These are phyloP conservation scores for Tilletia caries DNA, from an alignment of 1,284 basidiomycete species.

Conservation along the genomic window DNA sequence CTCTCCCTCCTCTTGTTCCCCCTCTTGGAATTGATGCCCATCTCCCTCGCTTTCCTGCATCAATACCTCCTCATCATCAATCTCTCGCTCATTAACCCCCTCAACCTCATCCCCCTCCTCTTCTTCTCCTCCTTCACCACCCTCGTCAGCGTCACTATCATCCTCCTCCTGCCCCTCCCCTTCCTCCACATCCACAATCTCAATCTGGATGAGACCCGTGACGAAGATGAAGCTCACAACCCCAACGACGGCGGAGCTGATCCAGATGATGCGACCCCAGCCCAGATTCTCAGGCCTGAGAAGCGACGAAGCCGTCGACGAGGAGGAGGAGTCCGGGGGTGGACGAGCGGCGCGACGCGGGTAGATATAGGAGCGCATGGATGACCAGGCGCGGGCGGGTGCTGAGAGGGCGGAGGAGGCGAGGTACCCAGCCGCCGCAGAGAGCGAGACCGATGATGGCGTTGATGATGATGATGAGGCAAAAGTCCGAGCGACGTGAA, in stretches of 20 bases:
- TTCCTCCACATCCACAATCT: slow-evolving; percentile 3
- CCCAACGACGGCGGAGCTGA: slow-evolving; percentile 4
- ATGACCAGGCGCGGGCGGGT: background rate
- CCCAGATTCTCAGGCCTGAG: background rate
- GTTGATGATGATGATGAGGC: background rate
- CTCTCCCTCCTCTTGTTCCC: background rate
- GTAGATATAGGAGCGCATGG: background rate
- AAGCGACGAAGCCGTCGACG: background rate
- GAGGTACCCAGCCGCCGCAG: background rate
- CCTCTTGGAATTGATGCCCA: background rate
- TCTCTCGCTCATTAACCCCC: background rate
- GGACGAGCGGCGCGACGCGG: background rate
- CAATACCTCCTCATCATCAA: background rate
- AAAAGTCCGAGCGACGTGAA: background rate
- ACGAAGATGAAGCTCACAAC: slow-evolving; percentile 7
- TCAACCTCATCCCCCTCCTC: no score
- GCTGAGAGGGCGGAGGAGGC: background rate
- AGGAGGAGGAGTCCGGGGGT: background rate
- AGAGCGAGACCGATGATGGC: background rate
- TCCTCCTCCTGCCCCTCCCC: background rate
- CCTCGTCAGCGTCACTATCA: background rate
- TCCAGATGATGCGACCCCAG: slow-evolving; percentile 4
- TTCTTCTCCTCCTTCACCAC: no score
- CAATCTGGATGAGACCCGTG: background rate
- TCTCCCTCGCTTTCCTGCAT: background rate